phyloP scores from a whole-genome alignment of 1,284 basidiomycete genomes.

The Somion occarium region DNA sequence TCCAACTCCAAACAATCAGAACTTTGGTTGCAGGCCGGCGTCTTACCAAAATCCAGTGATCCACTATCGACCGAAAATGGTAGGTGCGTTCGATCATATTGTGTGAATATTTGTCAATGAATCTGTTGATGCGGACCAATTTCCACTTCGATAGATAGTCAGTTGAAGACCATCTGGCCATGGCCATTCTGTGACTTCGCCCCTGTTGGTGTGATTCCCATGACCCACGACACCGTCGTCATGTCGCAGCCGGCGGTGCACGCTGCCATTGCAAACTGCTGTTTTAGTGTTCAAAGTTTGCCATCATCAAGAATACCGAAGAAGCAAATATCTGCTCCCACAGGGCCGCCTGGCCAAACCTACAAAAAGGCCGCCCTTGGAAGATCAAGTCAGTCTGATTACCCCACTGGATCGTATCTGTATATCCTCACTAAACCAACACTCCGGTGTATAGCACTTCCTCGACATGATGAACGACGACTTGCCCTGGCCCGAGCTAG shows the following conservation, averaged over 20 bases:
- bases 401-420: slow-evolving; percentile 9
- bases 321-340: slow-evolving; percentile 13
- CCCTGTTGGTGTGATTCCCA: slow-evolving; percentile 1
- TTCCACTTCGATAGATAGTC: not conserved
- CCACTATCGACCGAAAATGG: not conserved
- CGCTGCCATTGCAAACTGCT: slow-evolving; percentile 8
- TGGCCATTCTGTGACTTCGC: not conserved
- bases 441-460: slow-evolving; percentile 7
- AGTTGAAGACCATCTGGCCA: not conserved
- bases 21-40: no score
- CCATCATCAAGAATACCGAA: slow-evolving; percentile 13
- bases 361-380: slow-evolving; percentile 10
- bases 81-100: not conserved
- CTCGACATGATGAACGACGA: slow-evolving; percentile 57
- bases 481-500: slow-evolving; percentile 78
- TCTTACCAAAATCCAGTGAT: not conserved
- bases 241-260: slow-evolving; percentile 13
- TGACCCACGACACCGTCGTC: slow-evolving; percentile 5
- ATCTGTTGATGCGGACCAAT: not conserved
- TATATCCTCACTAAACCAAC: slow-evolving; percentile 9
- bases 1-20: no score
- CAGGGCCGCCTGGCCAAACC: slow-evolving; percentile 1
- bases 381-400: slow-evolving; percentile 12
- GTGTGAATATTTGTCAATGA: not conserved
- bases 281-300: slow-evolving; percentile 7